phyloP scores from a whole-genome alignment of 2,329 filamentous ascomycete species.

The Calonectria ilicicola region DNA sequence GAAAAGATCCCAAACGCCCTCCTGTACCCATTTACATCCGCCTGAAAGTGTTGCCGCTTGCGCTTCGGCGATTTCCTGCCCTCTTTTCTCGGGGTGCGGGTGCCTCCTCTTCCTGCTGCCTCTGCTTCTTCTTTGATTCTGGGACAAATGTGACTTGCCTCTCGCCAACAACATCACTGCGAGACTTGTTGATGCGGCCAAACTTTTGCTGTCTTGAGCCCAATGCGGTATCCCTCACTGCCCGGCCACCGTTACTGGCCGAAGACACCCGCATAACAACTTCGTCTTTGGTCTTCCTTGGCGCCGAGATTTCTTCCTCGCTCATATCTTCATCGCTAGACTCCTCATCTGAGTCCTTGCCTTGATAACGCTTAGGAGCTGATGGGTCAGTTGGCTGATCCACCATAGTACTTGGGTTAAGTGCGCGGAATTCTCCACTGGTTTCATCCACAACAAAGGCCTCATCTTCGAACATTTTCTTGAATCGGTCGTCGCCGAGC shows the following conservation, averaged over 20 bases:
- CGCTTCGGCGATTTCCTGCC: constrained; percentile 70
- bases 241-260: constrained; percentile 70
- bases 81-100: constrained; percentile 49
- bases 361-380: constrained; percentile 51
- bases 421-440: constrained; percentile 85
- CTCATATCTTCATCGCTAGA: constrained; percentile 56
- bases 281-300: constrained; percentile 48
- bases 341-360: constrained; percentile 57
- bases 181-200: constrained; percentile 59
- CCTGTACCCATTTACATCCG: constrained; percentile 62
- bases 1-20: constrained; percentile 39
- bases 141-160: constrained; percentile 81
- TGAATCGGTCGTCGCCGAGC: constrained; percentile 88
- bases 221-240: constrained; percentile 66
- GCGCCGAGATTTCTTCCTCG: constrained; percentile 37
- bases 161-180: constrained; percentile 68
- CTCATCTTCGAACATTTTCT: constrained; percentile 89
- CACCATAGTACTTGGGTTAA: constrained; percentile 86
- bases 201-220: constrained; percentile 67
- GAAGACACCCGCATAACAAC: constrained; percentile 77
- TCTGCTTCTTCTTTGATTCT: constrained; percentile 64
- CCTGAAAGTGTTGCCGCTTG: constrained; percentile 81
- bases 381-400: constrained; percentile 50
- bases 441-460: constrained; percentile 93
- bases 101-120: constrained; percentile 49